These are phyloP conservation scores for Candida boleticola DNA, from an alignment of 805 yeast genomes.

Conservation along the genomic window DNA sequence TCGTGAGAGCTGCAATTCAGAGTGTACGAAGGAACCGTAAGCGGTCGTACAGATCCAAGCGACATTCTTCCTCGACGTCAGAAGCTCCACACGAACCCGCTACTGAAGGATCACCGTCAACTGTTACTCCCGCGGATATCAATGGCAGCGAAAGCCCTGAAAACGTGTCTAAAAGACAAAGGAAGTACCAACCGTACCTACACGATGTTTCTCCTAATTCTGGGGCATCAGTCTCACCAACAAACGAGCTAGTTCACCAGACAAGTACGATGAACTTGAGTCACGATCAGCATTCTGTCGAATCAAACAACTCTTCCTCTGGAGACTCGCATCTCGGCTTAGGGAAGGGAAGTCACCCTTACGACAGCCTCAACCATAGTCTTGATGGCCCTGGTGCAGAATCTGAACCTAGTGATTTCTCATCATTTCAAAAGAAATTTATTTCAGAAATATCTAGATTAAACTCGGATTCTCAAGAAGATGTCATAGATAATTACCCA, in stretches of 20 bases:
- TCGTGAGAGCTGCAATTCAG: constrained; percentile 92
- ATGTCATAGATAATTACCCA: constrained; percentile 33
- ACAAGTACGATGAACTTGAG: constrained; percentile 1
- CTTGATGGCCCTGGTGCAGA: not conserved
- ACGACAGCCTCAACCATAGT: not conserved
- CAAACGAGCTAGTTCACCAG: constrained; percentile 2
- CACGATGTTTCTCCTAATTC: not conserved
- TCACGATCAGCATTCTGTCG: not conserved
- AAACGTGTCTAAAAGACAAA: not conserved
- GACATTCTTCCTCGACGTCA: not conserved
- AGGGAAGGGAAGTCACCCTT: not conserved
- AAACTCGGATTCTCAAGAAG: constrained; percentile 33
- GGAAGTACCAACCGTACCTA: not conserved
- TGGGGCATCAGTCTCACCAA: constrained; percentile 1
- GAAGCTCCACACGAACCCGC: not conserved
- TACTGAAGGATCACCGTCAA: not conserved
- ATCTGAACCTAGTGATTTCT: not conserved
- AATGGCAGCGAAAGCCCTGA: constrained; percentile 2
- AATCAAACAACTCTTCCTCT: constrained; percentile 2
- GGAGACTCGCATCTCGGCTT: not conserved
- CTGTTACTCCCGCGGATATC: not conserved
- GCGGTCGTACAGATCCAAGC: constrained; percentile 35
- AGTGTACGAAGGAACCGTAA: constrained; percentile 87
- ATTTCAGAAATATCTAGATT: constrained; percentile 35
- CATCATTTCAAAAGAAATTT: constrained; percentile 14